phyloP scores from a whole-genome alignment of 805 yeast genomes.

The Wickerhamomyces alni region DNA sequence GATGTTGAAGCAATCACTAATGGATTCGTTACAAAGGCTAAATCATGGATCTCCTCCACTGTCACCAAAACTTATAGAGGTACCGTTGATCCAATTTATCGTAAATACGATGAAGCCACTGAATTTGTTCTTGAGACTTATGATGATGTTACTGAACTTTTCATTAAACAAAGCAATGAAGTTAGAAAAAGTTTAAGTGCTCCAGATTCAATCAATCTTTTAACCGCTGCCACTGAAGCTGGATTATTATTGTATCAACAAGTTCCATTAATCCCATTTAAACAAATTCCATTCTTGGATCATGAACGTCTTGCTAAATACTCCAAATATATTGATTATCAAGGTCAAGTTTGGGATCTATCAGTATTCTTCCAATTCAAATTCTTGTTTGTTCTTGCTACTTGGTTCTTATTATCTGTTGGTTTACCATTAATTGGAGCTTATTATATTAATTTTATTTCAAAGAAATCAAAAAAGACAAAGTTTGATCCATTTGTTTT shows the following conservation, averaged over 20 bases:
- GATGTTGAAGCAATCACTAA: slow-evolving; percentile 17
- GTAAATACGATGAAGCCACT: slow-evolving; percentile 15
- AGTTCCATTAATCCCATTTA: slow-evolving; percentile 15
- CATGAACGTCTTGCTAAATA: slow-evolving; percentile 18
- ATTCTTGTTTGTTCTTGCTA: slow-evolving; percentile 11
- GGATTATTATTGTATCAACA: slow-evolving; percentile 10
- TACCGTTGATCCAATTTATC: too few relatives aligned
- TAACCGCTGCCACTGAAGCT: slow-evolving; percentile 16
- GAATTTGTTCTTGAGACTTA: slow-evolving; percentile 16
- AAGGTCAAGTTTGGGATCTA: slow-evolving; percentile 16
- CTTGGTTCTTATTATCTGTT: slow-evolving; percentile 21
- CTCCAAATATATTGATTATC: slow-evolving; percentile 7
- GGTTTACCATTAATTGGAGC: slow-evolving; percentile 20
- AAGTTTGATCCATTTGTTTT: slow-evolving; percentile 50
- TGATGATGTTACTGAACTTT: slow-evolving; percentile 5
- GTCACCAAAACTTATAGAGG: slow-evolving; percentile 17
- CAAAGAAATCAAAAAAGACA: slow-evolving; percentile 27
- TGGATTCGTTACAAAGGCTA: slow-evolving; percentile 5
- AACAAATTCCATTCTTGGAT: slow-evolving; percentile 15
- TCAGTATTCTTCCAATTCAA: slow-evolving; percentile 15
- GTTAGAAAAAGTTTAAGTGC: slow-evolving; percentile 22
- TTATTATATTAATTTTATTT: slow-evolving; percentile 25
- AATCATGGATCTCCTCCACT: slow-evolving; percentile 6
- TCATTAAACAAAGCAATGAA: slow-evolving; percentile 8
- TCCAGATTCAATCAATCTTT: slow-evolving; percentile 20